Evolutionary conservation across 192 early-diverging fungal species (phyloP).

Genomic region (Pecoramyces ruminantium): DNA sequence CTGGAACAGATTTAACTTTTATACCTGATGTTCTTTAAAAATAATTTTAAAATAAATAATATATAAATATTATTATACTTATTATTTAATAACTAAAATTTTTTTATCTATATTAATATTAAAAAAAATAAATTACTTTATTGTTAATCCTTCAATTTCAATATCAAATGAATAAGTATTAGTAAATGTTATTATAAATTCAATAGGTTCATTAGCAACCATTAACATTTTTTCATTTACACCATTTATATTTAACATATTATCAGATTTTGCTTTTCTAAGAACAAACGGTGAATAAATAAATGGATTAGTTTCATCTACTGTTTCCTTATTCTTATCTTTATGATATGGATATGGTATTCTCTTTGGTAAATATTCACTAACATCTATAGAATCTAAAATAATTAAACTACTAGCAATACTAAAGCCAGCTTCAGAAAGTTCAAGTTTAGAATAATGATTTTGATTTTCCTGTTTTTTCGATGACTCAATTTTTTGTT

Average conservation of each 20-base stretch:
- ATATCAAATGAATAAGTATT: slow-evolving; percentile 71
- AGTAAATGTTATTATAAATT: slow-evolving; percentile 50
- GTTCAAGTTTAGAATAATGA: background rate
- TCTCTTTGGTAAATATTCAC: slow-evolving; percentile 15
- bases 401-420: background rate
- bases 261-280: slow-evolving; percentile 16
- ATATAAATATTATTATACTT: too few species aligned
- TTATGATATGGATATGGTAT: slow-evolving; percentile 32
- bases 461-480: background rate
- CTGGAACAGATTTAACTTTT: slow-evolving; percentile 32
- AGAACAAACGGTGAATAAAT: slow-evolving; percentile 62
- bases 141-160: slow-evolving; percentile 43
- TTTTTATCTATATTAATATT: too few species aligned
- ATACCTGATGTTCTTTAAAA: slow-evolving; percentile 34
- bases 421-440: background rate
- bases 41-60: background rate
- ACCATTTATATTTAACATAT: background rate
- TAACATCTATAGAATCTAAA: background rate
- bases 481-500: background rate
- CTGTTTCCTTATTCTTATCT: slow-evolving; percentile 2
- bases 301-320: slow-evolving; percentile 40
- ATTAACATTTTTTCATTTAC: slow-evolving; percentile 19
- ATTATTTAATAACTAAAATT: too few species aligned
- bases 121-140: slow-evolving; percentile 23
- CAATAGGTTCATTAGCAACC: slow-evolving; percentile 43